Evolutionary conservation across 352 stramenopile species (phyloP), one percentile per base, ranked within the genome.

Genomic region (Globisporangium cylindrosporum): DNA sequence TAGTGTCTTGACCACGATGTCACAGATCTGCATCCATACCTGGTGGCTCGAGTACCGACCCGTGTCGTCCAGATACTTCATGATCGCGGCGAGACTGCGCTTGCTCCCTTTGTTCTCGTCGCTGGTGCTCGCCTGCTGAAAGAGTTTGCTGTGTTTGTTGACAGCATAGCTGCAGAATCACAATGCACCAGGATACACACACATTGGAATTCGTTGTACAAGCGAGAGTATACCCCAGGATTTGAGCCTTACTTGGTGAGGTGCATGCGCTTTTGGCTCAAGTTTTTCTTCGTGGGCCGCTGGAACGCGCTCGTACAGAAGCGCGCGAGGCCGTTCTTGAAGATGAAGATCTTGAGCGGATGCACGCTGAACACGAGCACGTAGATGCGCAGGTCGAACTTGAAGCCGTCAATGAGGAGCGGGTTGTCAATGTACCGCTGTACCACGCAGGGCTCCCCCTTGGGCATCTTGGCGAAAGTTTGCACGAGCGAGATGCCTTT

Each of bases 371-470:
- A 72, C n/a, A 86, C 76, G 15, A 84, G 69, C 27, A 84, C 85
- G 74, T 98, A 98, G 29, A 98, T 86, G 32, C 94, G 74, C 27
- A 98, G 72, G 68, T 98, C 94, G 68, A 98, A 98, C 75, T 98
- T 98, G 72, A 92, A 94, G 55, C 89, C 91, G 56, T 97, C 90
- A 61, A 98, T 91, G 7, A 98, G 77, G 36, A 98, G 79, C 43
- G 94, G 94, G 67, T 96, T 94, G 38, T 88, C 75, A 65, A 98
- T 96, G 79, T 98, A 98, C 74, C 70, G 68, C 62, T 83, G 76
- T 4, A 83, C 76, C 14, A 83, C 76, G n/a, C 76, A 83, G 1
- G 72, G 70, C 24, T 81, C 76, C 12, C 36, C 36, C 36, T 68
- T 78, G 8, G 64, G 73, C 1, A 83, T 41, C 58, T 79, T 83